Evolutionary conservation across 495 filamentous ascomycete species (phyloP).

Genomic region (Xylaria palmicola): DNA sequence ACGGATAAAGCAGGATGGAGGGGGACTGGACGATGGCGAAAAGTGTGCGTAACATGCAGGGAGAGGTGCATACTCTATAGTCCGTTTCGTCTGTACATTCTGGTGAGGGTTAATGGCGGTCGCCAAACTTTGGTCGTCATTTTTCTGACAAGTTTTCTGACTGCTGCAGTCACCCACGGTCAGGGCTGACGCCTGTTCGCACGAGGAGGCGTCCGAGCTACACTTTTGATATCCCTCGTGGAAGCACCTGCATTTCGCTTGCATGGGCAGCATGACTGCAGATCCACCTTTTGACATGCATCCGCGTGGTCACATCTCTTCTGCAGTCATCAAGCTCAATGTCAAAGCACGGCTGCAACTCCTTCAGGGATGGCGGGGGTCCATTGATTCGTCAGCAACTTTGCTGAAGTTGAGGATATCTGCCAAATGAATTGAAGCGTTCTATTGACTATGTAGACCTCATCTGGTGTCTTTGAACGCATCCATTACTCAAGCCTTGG

Average conservation of each 20-base stretch:
- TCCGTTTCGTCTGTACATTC: background rate
- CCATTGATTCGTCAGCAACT: background rate
- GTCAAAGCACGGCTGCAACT: background rate
- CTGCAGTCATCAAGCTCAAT: background rate
- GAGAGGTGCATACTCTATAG: background rate
- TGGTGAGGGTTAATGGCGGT: background rate
- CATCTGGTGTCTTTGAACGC: background rate
- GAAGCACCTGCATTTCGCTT: background rate
- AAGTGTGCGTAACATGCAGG: background rate
- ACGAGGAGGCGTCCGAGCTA: background rate
- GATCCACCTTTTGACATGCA: background rate
- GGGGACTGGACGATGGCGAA: background rate
- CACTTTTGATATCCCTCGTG: background rate
- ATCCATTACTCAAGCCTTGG: background rate
- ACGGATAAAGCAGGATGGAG: background rate
- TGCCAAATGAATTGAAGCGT: background rate
- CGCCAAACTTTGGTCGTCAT: background rate
- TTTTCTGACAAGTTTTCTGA: background rate
- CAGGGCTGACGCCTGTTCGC: background rate
- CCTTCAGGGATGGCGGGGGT: background rate
- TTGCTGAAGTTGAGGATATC: background rate
- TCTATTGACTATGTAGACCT: background rate
- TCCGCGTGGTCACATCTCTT: background rate
- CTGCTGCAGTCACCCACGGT: background rate
- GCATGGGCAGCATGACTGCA: background rate